Conservation (phyloP, 108 stramenopile genomes). For the Skeletonema costatum region DNA sequence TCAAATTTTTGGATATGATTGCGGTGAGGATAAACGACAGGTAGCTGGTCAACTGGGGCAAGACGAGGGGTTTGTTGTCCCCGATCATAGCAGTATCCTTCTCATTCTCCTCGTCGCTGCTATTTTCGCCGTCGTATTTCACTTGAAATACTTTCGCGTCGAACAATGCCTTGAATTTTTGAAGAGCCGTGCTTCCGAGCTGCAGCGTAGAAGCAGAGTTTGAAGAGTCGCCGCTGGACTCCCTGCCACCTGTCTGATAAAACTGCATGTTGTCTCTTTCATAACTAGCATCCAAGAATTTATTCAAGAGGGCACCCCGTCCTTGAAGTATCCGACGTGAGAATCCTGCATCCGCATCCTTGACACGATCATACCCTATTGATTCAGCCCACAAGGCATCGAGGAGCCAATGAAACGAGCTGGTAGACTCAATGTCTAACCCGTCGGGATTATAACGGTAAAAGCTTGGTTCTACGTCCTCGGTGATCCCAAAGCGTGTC, state of each 20-base stretch:
- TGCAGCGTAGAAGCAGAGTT: neutral
- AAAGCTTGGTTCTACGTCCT: conserved; percentile 31
- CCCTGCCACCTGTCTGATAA: neutral
- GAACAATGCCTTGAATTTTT: conserved; percentile 16
- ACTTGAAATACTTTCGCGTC: conserved; percentile 31
- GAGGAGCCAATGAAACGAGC: neutral
- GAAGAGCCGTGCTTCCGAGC: conserved; percentile 21
- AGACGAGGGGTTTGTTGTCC: neutral
- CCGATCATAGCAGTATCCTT: conserved; percentile 2
- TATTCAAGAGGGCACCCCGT: conserved; percentile 38
- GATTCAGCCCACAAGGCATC: conserved; percentile 38
- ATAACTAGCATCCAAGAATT: conserved; percentile 25
- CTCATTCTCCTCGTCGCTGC: conserved; percentile 28
- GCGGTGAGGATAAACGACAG: conserved; percentile 24
- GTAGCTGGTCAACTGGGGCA: conserved; percentile 30
- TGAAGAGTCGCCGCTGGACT: neutral
- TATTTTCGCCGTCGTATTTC: conserved; percentile 19
- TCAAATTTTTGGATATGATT: conserved; percentile 26
- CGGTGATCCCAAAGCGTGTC: conserved; percentile 27
- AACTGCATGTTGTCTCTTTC: conserved; percentile 31
- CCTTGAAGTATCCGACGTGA: conserved; percentile 29
- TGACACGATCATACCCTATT: conserved; percentile 16
- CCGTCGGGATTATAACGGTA: conserved; percentile 4
- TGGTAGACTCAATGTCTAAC: neutral
- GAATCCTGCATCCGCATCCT: conserved; percentile 8